Evolutionary conservation across 768 basidiomycete genomes (phyloP), one percentile per base, ranked within the genome.

Genomic region (Boletus vinaceobasis): DNA sequence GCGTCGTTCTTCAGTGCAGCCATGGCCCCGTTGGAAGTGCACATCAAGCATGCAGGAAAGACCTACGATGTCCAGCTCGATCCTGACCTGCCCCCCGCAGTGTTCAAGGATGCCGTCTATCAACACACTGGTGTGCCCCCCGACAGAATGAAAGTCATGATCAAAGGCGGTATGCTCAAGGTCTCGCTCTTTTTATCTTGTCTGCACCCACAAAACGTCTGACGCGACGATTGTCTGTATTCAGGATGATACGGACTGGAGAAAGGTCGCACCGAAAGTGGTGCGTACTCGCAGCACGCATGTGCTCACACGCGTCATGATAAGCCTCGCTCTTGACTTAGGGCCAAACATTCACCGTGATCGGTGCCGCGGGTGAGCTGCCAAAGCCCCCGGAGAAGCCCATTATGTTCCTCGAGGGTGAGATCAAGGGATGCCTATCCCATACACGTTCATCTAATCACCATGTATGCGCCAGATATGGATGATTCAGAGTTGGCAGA

Each of bases 141-240:
- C 35, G 93, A 96, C 66, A 80, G 94, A 45, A 95, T 97, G 92
- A 99, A 98, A 74, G 88, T 98, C 60, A 94, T 97, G 89, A 80
- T 95, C 69, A 98, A 97, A 69, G 90, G 90, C 50, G 90, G 88
- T 36, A 79, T 93, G 51, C 81, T 97, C 64, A 96, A 95, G 83
- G 93, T 90, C 73, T 7, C 17, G 3, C 19, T 21, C 29, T 32
- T 29, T 38, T 19, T 14, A 14, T 35, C n/a, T 19, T 15, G 36
- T 35, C 27, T 15, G 6, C 32, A 1, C 32, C 33, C 10, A 1
- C 43, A 37, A 2, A 4, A 4, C 1, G 3, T 6, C 42, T 57
- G 51, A 61, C 48, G 49, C 27, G 43, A 33, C 21, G 11, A 1
- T 19, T 1, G 5, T 17, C 32, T 48, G n/a, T 39, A 32, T 51